Evolutionary conservation across 768 basidiomycete genomes (phyloP), one percentile per base, ranked within the genome.

Genomic region (Podaxis carcinomalis): DNA sequence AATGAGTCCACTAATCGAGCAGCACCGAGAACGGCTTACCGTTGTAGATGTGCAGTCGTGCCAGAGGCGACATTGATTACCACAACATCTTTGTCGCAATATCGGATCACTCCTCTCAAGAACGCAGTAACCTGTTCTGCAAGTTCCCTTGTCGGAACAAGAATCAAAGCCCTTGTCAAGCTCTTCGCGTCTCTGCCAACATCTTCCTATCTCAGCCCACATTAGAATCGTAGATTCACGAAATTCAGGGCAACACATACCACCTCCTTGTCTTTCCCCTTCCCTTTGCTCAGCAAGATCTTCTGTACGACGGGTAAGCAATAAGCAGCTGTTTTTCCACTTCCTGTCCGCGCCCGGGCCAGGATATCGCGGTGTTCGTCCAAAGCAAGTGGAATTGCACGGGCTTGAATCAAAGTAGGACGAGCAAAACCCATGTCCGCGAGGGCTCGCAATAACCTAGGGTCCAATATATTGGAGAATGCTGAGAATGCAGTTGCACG

Each of bases 271-370:
- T 61, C 52, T 23, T 61, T 61, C 36, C 59, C 53, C 32, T 61
- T 54, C 16, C 59, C 59, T 54, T 61, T 61, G 5, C 52, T 55
- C 16, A 61, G 84, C 57, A 98, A 69, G 23, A 98, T 87, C 72
- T 93, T 95, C 71, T 98, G 95, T 0, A 93, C 78, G 25, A 95
- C 75, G 0, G 97, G 97, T 9, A 98, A 81, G 67, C 92, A 93
- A 71, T 99, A 99, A 2, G 97, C 94, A 3, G 91, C 93, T 0
- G 97, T 99, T 78, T 99, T 99, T 25, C 97, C 97, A 60, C 92
- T 95, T 16, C 97, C 97, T 2, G 97, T 99, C 35, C 93, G 84
- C 2, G 97, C 96, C 49, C 93, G 84, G 19, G 95, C 96, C 35
- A 99, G 85, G 57, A 99, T 90, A 72, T 99, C 97, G 36, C 81